Percentiles rank a stretch among this genome's conserved stretches.
phyloP scores from a whole-genome alignment of 176 grass and related monocot genomes.

The Musa acuminata region DNA sequence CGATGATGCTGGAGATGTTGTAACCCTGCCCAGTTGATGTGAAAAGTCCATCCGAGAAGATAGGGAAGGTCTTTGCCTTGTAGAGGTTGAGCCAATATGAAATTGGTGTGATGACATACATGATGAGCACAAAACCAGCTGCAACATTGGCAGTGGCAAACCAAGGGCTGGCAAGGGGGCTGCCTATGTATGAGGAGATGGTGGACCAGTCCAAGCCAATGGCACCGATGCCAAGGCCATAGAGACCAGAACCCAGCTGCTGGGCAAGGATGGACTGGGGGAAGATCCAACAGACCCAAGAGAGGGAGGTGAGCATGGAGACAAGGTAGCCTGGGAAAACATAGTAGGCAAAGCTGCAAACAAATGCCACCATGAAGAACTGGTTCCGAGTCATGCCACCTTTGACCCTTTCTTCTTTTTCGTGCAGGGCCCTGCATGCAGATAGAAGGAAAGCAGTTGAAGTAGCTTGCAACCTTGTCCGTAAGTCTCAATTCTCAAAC shows the following conservation, averaged over 20 bases:
- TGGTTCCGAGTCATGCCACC: slow-evolving; percentile 66
- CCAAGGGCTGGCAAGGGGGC: slow-evolving; percentile 93
- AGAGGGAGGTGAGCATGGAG: slow-evolving; percentile 92
- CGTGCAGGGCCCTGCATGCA: slow-evolving; percentile 45
- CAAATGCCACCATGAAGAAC: slow-evolving; percentile 83
- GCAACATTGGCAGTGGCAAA: slow-evolving; percentile 84
- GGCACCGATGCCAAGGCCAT: slow-evolving; percentile 62
- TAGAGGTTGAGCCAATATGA: slow-evolving; percentile 77
- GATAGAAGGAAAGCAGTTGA: background rate
- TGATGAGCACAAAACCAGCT: slow-evolving; percentile 54
- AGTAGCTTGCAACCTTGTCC: background rate
- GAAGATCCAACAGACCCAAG: slow-evolving; percentile 89
- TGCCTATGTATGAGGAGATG: slow-evolving; percentile 71
- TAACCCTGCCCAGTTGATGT: slow-evolving; percentile 46
- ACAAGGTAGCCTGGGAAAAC: slow-evolving; percentile 81
- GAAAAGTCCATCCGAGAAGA: slow-evolving; percentile 90
- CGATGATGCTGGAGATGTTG: slow-evolving; percentile 70
- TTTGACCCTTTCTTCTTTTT: slow-evolving; percentile 51
- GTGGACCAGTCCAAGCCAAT: slow-evolving; percentile 75
- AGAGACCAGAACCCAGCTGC: slow-evolving; percentile 73
- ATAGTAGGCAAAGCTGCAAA: slow-evolving; percentile 78
- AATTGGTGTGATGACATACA: slow-evolving; percentile 66
- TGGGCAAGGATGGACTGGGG: slow-evolving; percentile 64
- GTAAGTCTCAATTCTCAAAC: background rate
- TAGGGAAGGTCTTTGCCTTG: slow-evolving; percentile 62